These are phyloP conservation scores for Neoconidiobolus thromboides DNA, from an alignment of 371 early-diverging fungal species.

Conservation along the genomic window DNA sequence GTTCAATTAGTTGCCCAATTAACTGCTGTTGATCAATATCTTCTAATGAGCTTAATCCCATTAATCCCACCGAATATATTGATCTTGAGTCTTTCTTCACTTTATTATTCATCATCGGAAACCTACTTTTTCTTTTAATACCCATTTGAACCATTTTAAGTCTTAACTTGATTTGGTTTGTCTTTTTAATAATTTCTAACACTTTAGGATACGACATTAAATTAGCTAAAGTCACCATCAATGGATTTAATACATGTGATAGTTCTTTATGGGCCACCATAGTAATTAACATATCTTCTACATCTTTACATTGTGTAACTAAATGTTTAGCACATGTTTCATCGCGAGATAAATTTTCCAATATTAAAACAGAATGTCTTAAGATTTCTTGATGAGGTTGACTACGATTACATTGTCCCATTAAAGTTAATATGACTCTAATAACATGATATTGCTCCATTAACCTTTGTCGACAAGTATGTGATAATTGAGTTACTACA, in stretches of 20 bases:
- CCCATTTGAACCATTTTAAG: neutral
- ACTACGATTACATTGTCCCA: slow-evolving; percentile 18
- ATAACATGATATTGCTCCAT: slow-evolving; percentile 17
- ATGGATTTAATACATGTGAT: neutral
- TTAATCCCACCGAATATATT: neutral
- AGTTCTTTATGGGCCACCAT: slow-evolving; percentile 1
- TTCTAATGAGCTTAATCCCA: neutral
- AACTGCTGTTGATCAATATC: neutral
- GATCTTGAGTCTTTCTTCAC: neutral
- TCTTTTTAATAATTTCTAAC: neutral
- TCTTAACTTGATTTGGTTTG: neutral
- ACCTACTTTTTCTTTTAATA: neutral
- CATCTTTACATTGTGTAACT: neutral
- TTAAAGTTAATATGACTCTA: slow-evolving; percentile 15
- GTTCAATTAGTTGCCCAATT: too few relatives aligned
- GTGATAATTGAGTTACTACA: slow-evolving; percentile 16
- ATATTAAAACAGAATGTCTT: slow-evolving; percentile 16
- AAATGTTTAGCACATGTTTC: slow-evolving; percentile 2
- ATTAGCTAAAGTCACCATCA: neutral
- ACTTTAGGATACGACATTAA: neutral
- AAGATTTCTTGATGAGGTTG: slow-evolving; percentile 20
- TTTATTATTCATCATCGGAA: neutral
- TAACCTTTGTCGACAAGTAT: slow-evolving; percentile 16
- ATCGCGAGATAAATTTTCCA: slow-evolving; percentile 16
- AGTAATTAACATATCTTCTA: neutral